Percentiles rank a stretch among this genome's conserved stretches.
Conservation (phyloP, 208 protist species). For the Trypanosoma lewisi region DNA sequence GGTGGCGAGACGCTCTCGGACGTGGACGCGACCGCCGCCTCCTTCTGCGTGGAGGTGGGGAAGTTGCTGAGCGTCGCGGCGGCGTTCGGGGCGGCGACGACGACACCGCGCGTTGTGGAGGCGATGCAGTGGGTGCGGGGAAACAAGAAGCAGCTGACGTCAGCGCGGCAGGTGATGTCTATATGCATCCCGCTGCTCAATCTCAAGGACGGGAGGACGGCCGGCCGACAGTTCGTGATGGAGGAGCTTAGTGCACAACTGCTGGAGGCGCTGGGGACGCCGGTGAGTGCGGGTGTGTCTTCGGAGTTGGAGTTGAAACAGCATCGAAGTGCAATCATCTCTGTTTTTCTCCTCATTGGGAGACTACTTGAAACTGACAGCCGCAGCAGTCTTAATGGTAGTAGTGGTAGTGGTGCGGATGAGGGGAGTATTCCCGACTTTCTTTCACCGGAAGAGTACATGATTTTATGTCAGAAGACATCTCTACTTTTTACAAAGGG, state of each 20-base stretch:
- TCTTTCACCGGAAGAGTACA: neutral
- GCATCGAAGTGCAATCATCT: conserved; percentile 45
- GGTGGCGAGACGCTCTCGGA: conserved; percentile 55
- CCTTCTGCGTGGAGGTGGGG: conserved; percentile 67
- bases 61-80: conserved; percentile 67
- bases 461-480: neutral
- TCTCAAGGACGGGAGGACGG: conserved; percentile 53
- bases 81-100: conserved; percentile 65
- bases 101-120: conserved; percentile 52
- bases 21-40: conserved; percentile 30
- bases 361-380: conserved; percentile 30
- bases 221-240: conserved; percentile 49
- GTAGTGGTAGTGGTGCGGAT: conserved; percentile 6
- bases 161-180: conserved; percentile 78
- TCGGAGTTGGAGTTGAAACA: conserved; percentile 30
- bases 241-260: conserved; percentile 33
- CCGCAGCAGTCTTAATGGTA: no score
- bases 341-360: conserved; percentile 57
- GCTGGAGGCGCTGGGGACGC: conserved; percentile 9
- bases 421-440: neutral
- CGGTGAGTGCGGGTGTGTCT: neutral
- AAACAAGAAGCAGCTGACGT: conserved; percentile 38
- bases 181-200: conserved; percentile 64
- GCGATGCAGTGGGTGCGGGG: conserved; percentile 49
- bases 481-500: conserved; percentile 16